Conservation (phyloP, 179 eudicot genomes). For the Patellifolia procumbens region DNA sequence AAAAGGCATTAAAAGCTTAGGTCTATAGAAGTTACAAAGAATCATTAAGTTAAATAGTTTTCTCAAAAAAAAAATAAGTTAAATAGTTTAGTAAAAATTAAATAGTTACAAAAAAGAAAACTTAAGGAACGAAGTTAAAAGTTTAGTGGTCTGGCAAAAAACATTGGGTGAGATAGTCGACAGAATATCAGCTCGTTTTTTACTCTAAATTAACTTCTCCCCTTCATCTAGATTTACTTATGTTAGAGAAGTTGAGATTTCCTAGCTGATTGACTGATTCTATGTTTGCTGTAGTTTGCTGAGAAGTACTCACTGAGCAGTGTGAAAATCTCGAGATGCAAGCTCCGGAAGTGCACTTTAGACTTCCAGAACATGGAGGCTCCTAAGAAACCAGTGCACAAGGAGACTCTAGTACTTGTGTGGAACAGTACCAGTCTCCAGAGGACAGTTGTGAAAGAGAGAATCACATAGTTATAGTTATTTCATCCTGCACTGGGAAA, state of each 20-base stretch:
- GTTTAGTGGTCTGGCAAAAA: no score
- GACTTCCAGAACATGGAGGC: constrained; percentile 33
- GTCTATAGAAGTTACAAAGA: no score
- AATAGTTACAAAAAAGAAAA: no score
- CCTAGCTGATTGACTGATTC: constrained; percentile 4
- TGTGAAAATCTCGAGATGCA: constrained; percentile 76
- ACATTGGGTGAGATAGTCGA: no score
- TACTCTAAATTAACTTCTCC: not conserved
- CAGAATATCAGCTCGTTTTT: no score
- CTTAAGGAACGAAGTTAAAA: no score
- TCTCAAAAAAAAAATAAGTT: no score
- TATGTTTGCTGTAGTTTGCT: constrained; percentile 42
- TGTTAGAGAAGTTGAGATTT: not conserved
- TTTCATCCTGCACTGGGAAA: no score
- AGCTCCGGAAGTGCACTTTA: constrained; percentile 46
- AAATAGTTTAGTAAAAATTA: no score
- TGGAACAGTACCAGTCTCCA: constrained; percentile 61
- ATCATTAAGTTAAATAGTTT: no score
- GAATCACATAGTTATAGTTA: constrained; percentile 34
- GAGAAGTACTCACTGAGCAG: constrained; percentile 56
- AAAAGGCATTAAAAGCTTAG: no score
- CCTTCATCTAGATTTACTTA: not conserved
- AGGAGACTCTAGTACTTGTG: constrained; percentile 63
- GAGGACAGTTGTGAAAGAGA: constrained; percentile 64
- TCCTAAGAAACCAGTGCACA: constrained; percentile 52